A percentile compares a stretch with the other conserved stretches of the same genome.
Evolutionary conservation across 345 rosid genomes (phyloP).

Genomic region (Heritiera fomes): DNA sequence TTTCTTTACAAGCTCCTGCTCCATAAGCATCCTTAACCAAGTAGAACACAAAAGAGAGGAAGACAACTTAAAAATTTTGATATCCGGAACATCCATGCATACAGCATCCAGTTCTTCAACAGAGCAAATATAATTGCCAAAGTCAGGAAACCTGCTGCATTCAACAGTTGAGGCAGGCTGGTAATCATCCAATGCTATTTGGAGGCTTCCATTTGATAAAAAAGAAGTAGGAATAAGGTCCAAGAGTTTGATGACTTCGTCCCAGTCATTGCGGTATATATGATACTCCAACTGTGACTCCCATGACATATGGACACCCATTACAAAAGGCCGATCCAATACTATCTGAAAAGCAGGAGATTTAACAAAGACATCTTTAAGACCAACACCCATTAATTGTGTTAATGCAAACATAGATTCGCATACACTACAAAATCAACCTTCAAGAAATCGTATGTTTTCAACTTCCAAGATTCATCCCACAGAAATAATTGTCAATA

Average conservation of each 20-base stretch:
- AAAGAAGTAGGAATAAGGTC: conserved; percentile 69
- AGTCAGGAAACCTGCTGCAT: conserved; percentile 42
- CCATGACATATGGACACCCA: conserved; percentile 95
- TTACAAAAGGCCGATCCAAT: conserved; percentile 88
- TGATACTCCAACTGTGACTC: conserved; percentile 92
- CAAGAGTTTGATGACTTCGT: conserved; percentile 78
- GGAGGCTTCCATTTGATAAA: conserved; percentile 72
- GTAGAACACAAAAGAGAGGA: conserved; percentile 51
- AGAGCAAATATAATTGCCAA: conserved; percentile 58
- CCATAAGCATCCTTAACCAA: conserved; percentile 79
- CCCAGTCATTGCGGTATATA: conserved; percentile 88
- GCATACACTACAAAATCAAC: neutral
- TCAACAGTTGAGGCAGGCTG: conserved; percentile 51
- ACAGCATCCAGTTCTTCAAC: conserved; percentile 78
- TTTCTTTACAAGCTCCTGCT: conserved; percentile 83
- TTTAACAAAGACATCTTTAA: conserved; percentile 1
- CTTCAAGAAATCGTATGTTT: conserved; percentile 3
- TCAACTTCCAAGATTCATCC: conserved; percentile 12
- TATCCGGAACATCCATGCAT: conserved; percentile 77
- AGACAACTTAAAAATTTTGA: conserved; percentile 68
- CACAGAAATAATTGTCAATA: neutral
- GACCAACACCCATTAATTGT: neutral
- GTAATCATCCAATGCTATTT: conserved; percentile 64
- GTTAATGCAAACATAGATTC: neutral
- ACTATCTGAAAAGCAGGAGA: conserved; percentile 64